Conservation (phyloP, 1,284 basidiomycete genomes). For the Apiotrichum brassicae region DNA sequence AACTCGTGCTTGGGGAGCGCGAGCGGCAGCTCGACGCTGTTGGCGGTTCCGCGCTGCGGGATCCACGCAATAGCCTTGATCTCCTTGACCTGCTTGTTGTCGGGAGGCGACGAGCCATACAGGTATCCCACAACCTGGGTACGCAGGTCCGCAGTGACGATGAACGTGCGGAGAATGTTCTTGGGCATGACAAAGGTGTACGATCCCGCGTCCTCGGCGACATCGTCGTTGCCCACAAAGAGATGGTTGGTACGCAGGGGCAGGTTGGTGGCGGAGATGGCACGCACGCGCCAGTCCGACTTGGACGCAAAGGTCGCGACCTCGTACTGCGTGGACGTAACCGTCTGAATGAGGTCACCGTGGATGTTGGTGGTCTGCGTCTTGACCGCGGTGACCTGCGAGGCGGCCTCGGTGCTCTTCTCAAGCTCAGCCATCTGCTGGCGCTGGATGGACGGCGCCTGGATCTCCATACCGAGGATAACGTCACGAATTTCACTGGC, state of each 20-base stretch:
- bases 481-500: slow-evolving; percentile 94
- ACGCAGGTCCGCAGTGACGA: slow-evolving; percentile 85
- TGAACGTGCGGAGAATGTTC: slow-evolving; percentile 93
- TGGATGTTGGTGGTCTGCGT: slow-evolving; percentile 97
- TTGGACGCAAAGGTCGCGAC: slow-evolving; percentile 96
- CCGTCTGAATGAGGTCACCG: slow-evolving; percentile 91
- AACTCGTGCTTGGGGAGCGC: slow-evolving; percentile 89
- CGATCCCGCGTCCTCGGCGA: slow-evolving; percentile 91
- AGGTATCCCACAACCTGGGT: slow-evolving; percentile 93
- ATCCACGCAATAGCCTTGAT: slow-evolving; percentile 95
- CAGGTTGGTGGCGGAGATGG: slow-evolving; percentile 92
- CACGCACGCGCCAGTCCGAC: slow-evolving; percentile 97
- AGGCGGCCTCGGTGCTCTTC: slow-evolving; percentile 87
- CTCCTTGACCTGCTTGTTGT: slow-evolving; percentile 98
- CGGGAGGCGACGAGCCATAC: slow-evolving; percentile 85
- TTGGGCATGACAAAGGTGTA: slow-evolving; percentile 96
- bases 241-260: slow-evolving; percentile 95
- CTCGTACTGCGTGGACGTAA: slow-evolving; percentile 97
- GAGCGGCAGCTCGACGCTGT: slow-evolving; percentile 77
- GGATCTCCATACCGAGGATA: slow-evolving; percentile 83
- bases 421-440: slow-evolving; percentile 99
- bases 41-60: slow-evolving; percentile 94
- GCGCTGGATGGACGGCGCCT: slow-evolving; percentile 63
- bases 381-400: slow-evolving; percentile 93
- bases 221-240: slow-evolving; percentile 96